phyloP scores from a whole-genome alignment of 2,329 filamentous ascomycete species.

The Aspergillus niger region DNA sequence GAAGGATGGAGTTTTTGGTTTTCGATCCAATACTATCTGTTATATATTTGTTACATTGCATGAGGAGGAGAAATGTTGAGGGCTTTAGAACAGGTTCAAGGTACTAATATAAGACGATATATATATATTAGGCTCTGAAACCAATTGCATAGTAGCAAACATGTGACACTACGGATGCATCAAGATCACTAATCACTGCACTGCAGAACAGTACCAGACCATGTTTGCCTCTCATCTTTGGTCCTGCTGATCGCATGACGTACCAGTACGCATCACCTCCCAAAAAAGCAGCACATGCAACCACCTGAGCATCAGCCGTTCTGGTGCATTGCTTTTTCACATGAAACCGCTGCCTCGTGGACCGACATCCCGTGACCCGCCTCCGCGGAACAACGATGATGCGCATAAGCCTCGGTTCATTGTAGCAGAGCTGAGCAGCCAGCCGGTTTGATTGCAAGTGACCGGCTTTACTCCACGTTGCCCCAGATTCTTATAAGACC shows the following conservation, averaged over 20 bases:
- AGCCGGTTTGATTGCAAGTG: conserved; percentile 7
- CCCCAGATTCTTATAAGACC: conserved; percentile 20
- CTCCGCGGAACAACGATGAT: conserved; percentile 28
- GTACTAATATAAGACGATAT: no score
- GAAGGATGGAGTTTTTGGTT: no score
- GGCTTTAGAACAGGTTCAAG: no score
- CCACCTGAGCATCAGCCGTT: neutral
- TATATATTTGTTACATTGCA: no score
- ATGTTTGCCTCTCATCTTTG: no score
- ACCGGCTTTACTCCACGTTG: conserved; percentile 8
- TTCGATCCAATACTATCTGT: no score
- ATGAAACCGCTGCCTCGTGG: conserved; percentile 20
- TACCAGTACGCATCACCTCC: neutral
- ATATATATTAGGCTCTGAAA: no score
- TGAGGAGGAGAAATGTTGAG: no score
- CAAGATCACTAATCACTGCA: neutral
- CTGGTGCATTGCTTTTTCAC: conserved; percentile 20
- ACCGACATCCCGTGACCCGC: conserved; percentile 29
- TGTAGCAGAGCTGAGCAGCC: conserved; percentile 6
- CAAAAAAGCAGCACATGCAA: neutral
- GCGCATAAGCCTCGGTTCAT: conserved; percentile 34
- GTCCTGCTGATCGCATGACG: conserved; percentile 3
- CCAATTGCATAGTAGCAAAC: no score
- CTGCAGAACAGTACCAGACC: neutral
- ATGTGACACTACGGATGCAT: neutral